Percentiles rank a stretch among this genome's conserved stretches.
Conservation (phyloP, 257 asterid genomes). For the Prunella vulgaris region DNA sequence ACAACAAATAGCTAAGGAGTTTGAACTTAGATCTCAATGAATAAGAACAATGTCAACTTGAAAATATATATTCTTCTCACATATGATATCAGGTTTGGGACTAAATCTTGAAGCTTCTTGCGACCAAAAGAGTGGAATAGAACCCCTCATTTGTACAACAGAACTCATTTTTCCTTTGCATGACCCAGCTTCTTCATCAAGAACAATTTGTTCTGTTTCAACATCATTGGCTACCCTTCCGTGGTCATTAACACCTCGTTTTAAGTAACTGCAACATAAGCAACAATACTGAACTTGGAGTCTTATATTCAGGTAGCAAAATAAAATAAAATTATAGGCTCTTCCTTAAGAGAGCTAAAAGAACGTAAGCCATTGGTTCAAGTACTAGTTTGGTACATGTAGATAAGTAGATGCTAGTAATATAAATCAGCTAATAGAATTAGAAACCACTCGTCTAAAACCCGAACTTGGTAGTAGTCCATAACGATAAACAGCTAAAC, state of each 20-base stretch:
- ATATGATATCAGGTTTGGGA: conserved; percentile 96
- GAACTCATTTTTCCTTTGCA: conserved; percentile 98
- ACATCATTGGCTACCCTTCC: conserved; percentile 99
- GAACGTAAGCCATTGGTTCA: background rate
- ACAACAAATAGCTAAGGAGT: conserved; percentile 12
- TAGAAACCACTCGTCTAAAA: background rate
- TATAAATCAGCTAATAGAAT: background rate
- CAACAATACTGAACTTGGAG: conserved; percentile 6
- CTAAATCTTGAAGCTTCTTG: conserved; percentile 99
- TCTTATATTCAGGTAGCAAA: conserved; percentile 3
- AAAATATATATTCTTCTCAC: conserved; percentile 45
- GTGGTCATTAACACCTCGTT: conserved; percentile 96
- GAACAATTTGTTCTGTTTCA: conserved; percentile 95
- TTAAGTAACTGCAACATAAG: conserved; percentile 67
- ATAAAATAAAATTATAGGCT: background rate
- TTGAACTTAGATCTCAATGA: background rate
- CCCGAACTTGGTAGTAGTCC: background rate
- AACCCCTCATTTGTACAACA: conserved; percentile 99
- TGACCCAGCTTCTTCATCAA: conserved; percentile 96
- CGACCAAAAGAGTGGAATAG: conserved; percentile 99
- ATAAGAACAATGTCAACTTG: conserved; percentile 10
- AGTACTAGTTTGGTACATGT: conserved; percentile 1
- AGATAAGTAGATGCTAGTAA: background rate
- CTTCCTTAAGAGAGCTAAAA: background rate
- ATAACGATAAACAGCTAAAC: background rate